Conservation (phyloP, 208 protist species). For the Trypanosomatidae sp. region DNA sequence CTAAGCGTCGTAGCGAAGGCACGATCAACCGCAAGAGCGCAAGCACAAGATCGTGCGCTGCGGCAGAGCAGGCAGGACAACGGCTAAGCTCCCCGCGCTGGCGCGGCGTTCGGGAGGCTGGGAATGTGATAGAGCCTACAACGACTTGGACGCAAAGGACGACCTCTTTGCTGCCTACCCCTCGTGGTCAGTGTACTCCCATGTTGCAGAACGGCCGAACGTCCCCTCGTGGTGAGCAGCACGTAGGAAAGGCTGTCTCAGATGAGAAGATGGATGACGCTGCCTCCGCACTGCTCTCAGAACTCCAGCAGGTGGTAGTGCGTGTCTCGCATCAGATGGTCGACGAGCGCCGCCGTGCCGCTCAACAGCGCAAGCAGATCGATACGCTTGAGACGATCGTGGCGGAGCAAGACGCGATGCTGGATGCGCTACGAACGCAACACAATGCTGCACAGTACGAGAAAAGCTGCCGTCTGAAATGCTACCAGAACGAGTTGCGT, state of each 20-base stretch:
- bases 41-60: neutral
- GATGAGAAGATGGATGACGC: conserved; percentile 13
- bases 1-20: neutral
- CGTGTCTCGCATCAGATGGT: conserved; percentile 39
- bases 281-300: conserved; percentile 29
- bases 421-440: conserved; percentile 34
- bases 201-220: neutral
- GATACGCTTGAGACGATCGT: conserved; percentile 34
- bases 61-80: neutral
- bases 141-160: neutral
- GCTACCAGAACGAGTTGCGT: conserved; percentile 38
- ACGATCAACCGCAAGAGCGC: neutral
- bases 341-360: conserved; percentile 33
- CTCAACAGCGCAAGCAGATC: conserved; percentile 33
- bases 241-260: neutral
- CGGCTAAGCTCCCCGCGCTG: neutral
- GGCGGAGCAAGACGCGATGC: conserved; percentile 47
- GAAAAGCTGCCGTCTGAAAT: conserved; percentile 20
- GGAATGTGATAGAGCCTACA: neutral
- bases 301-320: conserved; percentile 53
- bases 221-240: neutral
- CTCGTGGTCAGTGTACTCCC: neutral
- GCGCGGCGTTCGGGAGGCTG: neutral
- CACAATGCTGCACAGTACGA: conserved; percentile 35
- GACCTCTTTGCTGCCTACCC: neutral